phyloP scores from a whole-genome alignment of 352 stramenopile species.

The Globisporangium paddicum region DNA sequence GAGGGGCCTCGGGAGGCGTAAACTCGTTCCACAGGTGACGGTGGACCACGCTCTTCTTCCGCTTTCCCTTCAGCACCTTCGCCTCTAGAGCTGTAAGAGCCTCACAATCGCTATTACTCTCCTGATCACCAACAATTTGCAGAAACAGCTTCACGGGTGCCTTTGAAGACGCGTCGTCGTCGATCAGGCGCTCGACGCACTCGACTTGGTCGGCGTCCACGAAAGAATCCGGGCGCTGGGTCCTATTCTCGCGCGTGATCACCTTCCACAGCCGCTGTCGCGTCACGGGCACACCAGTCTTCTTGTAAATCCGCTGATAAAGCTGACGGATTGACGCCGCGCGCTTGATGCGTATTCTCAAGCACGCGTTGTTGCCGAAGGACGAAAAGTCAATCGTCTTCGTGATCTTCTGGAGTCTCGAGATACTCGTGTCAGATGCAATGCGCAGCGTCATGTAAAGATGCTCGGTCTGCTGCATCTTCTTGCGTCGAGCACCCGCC shows the following conservation, averaged over 20 bases:
- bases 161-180: slow-evolving; percentile 68
- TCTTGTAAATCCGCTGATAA: slow-evolving; percentile 52
- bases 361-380: slow-evolving; percentile 55
- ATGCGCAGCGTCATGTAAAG: slow-evolving; percentile 80
- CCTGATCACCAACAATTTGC: slow-evolving; percentile 45
- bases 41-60: slow-evolving; percentile 22
- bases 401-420: slow-evolving; percentile 63
- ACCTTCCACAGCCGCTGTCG: slow-evolving; percentile 81
- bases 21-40: slow-evolving; percentile 66
- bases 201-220: slow-evolving; percentile 38
- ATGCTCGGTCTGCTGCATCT: slow-evolving; percentile 75
- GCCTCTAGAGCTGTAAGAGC: not conserved
- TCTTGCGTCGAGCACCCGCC: slow-evolving; percentile 60
- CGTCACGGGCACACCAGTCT: slow-evolving; percentile 56
- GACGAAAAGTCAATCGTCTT: slow-evolving; percentile 76
- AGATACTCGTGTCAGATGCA: slow-evolving; percentile 65
- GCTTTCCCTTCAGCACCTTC: not conserved
- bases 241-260: slow-evolving; percentile 83
- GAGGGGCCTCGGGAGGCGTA: slow-evolving; percentile 24
- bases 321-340: slow-evolving; percentile 55
- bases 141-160: slow-evolving; percentile 66
- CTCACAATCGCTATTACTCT: slow-evolving; percentile 1
- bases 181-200: slow-evolving; percentile 58
- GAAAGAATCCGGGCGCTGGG: slow-evolving; percentile 60
- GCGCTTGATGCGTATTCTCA: slow-evolving; percentile 68